These are phyloP conservation scores for Silene vulgaris DNA, from an alignment of 179 eudicot genomes.

Conservation along the genomic window DNA sequence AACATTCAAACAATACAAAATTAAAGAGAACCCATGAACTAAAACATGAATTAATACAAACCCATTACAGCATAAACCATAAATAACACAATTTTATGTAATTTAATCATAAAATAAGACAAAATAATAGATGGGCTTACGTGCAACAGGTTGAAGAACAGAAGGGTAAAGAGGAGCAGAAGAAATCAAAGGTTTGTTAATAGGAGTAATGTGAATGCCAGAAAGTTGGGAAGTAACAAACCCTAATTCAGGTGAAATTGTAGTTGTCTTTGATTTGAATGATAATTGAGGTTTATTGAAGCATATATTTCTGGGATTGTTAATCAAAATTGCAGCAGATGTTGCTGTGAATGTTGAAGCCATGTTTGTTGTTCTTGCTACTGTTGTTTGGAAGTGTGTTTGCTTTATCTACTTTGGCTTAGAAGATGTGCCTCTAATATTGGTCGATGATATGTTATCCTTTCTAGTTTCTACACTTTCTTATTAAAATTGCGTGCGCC, in stretches of 20 bases:
- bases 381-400: not conserved
- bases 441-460: slow-evolving; percentile 12
- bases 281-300: slow-evolving; percentile 28
- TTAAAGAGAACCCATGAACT: not conserved
- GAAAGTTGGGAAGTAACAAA: slow-evolving; percentile 57
- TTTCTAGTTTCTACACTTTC: too few relatives aligned
- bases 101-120: not conserved
- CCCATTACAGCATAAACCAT: slow-evolving; percentile 13
- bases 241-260: slow-evolving; percentile 37
- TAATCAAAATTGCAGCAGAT: slow-evolving; percentile 30
- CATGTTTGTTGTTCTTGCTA: slow-evolving; percentile 18
- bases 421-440: not conserved
- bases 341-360: slow-evolving; percentile 19
- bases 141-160: slow-evolving; percentile 61
- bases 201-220: slow-evolving; percentile 46
- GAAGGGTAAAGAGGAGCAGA: slow-evolving; percentile 36
- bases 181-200: slow-evolving; percentile 29
- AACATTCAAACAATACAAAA: not conserved
- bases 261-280: slow-evolving; percentile 19
- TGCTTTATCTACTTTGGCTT: slow-evolving; percentile 11
- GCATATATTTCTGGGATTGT: slow-evolving; percentile 22
- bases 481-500: too few relatives aligned
- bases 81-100: not conserved
- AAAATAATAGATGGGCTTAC: slow-evolving; percentile 32
- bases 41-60: slow-evolving; percentile 7